Evolutionary conservation across 345 rosid species (phyloP).

Genomic region (Limnanthes douglasii): DNA sequence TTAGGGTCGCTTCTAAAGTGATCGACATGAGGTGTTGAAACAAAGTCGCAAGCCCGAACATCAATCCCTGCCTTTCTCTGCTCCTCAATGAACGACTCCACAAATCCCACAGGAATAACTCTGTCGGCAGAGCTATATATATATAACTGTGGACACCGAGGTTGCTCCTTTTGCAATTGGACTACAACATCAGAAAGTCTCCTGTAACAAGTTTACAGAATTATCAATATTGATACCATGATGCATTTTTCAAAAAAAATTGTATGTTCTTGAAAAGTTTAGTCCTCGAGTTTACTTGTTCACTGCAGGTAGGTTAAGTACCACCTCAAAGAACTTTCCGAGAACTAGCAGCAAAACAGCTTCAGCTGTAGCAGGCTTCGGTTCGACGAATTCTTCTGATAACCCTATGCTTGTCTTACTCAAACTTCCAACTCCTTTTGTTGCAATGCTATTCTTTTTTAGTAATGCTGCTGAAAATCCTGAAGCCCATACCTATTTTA

Average conservation of each 20-base stretch:
- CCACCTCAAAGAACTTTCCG: constrained; percentile 62
- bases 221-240: not conserved
- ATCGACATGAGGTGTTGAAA: constrained; percentile 93
- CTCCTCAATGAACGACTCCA: constrained; percentile 74
- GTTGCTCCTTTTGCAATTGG: constrained; percentile 59
- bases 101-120: constrained; percentile 70
- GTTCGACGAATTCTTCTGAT: constrained; percentile 18
- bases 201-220: constrained; percentile 33
- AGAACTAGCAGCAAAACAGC: constrained; percentile 66
- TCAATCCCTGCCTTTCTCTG: constrained; percentile 64
- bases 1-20: constrained; percentile 92
- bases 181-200: constrained; percentile 56
- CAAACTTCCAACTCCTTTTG: constrained; percentile 30
- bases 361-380: constrained; percentile 67
- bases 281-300: constrained; percentile 35
- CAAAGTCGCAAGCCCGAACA: constrained; percentile 87
- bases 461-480: constrained; percentile 96
- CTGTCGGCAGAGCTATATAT: constrained; percentile 94
- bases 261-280: not conserved
- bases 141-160: constrained; percentile 85
- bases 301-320: constrained; percentile 71
- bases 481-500: constrained; percentile 82
- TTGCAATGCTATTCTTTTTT: constrained; percentile 74
- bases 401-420: constrained; percentile 16
- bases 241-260: not conserved